Evolutionary conservation across 208 protist genomes (phyloP).

Genomic region (Wallacemonas collosoma): DNA sequence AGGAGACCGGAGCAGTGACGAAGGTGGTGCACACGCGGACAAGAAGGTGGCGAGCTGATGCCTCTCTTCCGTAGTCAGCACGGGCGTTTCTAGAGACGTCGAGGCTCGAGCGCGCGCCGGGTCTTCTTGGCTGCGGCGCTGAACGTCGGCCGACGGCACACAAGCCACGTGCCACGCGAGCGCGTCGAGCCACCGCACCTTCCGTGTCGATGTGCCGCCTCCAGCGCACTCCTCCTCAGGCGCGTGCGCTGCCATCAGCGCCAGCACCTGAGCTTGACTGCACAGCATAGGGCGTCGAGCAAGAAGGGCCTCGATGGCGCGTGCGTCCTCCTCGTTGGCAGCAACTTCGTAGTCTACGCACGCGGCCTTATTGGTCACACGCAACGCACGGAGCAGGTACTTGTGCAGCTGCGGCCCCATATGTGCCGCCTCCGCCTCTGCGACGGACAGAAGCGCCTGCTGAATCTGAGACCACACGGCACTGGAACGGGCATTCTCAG

Average conservation of each 20-base stretch:
- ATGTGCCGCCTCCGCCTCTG: not conserved
- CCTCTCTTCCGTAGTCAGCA: not conserved
- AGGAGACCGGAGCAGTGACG: not conserved
- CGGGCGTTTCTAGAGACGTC: not conserved
- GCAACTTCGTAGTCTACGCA: not conserved
- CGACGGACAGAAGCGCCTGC: not conserved
- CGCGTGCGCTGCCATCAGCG: not conserved
- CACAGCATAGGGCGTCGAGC: not conserved
- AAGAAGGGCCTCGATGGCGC: not conserved
- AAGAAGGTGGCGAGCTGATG: conserved; percentile 13
- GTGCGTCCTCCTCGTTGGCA: not conserved
- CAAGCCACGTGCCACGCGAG: not conserved
- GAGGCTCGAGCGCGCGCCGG: too few species aligned
- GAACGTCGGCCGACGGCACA: not conserved
- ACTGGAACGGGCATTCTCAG: not conserved
- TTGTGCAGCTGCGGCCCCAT: conserved; percentile 11
- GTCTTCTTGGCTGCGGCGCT: not conserved
- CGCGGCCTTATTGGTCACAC: not conserved
- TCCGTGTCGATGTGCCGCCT: not conserved
- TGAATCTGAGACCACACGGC: not conserved
- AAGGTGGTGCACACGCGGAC: not conserved
- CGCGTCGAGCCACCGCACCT: not conserved
- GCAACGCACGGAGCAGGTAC: conserved; percentile 3
- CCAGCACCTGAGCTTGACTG: not conserved
- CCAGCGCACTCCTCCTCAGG: not conserved